Conservation (phyloP, 2,329 filamentous ascomycete species). For the Exophiala sideris region DNA sequence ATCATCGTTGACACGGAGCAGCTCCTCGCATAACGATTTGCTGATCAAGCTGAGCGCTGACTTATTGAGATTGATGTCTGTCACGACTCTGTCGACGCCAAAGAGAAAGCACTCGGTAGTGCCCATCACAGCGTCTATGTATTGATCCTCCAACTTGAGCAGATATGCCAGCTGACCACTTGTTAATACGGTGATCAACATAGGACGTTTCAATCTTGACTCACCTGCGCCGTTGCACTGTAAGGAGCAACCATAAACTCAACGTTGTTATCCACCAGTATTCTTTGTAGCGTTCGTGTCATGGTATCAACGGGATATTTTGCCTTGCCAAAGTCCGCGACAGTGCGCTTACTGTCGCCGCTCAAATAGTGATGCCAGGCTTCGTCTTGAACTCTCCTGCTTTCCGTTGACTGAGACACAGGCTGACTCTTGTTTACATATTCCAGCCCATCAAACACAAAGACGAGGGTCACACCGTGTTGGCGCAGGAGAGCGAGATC, state of each 20-base stretch:
- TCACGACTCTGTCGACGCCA: constrained; percentile 74
- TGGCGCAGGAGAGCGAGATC: constrained; percentile 71
- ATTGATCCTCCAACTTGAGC: constrained; percentile 55
- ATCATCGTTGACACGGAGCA: constrained; percentile 31
- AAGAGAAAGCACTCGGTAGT: constrained; percentile 83
- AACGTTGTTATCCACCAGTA: constrained; percentile 65
- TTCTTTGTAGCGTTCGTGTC: constrained; percentile 71
- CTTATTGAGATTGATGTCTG: constrained; percentile 51
- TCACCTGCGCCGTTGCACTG: constrained; percentile 80
- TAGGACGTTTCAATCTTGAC: constrained; percentile 24
- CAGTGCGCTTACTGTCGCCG: constrained; percentile 67
- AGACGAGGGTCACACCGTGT: constrained; percentile 71
- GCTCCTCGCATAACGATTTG: constrained; percentile 67
- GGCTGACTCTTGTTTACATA: constrained; percentile 70
- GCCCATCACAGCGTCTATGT: constrained; percentile 73
- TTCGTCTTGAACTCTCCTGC: constrained; percentile 65
- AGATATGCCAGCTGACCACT: constrained; percentile 64
- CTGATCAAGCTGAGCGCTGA: constrained; percentile 60
- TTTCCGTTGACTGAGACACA: constrained; percentile 54
- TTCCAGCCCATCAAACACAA: constrained; percentile 87
- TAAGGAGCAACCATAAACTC: constrained; percentile 82
- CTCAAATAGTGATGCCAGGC: constrained; percentile 88
- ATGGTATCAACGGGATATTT: constrained; percentile 55
- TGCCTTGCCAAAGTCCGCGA: constrained; percentile 79
- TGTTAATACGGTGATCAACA: neutral